Base-by-base conservation (phyloP, 768 basidiomycete species). In the Leccinellum albellum region DNA sequence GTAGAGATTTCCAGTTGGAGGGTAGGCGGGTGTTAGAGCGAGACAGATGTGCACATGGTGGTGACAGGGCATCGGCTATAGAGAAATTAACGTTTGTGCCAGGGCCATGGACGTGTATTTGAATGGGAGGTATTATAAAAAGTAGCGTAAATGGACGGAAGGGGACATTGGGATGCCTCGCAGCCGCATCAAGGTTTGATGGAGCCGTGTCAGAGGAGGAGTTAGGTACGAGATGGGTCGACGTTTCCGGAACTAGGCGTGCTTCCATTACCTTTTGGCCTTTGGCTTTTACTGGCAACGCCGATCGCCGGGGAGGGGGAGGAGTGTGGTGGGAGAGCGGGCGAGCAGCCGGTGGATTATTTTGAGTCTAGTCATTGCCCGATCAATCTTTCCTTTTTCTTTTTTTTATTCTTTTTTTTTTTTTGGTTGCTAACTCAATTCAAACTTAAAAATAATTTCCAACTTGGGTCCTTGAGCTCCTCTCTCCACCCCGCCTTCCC, bases 401-500 rank as follows among this genome's bases (percentile, higher is more conserved):
- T 2, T n/a, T 10, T n/a, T 5, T 40, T 1, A 6, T 10, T n/a
- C 10, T 0, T 9, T 17, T 37, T 37, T 8, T 17, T 10, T 40
- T 40, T 55, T 70, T 67, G 1, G 28, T 28, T 68, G 60, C 61
- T 74, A 81, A 79, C 79, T 78, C 77, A 81, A 82, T 78, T 75
- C 75, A 79, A 84, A 85, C 79, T 79, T 78, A 78, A 81, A 42
- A 81, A 78, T 76, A 76, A 67, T 72, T 65, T 63, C 62, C 69
- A 61, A 58, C 53, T 61, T 62, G 40, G 55, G 61, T 7, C 54
- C 46, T 51, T 54, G n/a, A 40, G 37, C 37, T 40, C 54, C 58
- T 64, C 60, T 59, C 63, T 66, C 54, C 57, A 62, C 57, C 58
- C 68, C 65, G 59, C 61, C 57, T 56, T 54, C 13, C 45, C 35